Evolutionary conservation across 2,329 filamentous ascomycete species (phyloP), one percentile per base, ranked within the genome.

Genomic region (Cadophora luteo-olivacea): DNA sequence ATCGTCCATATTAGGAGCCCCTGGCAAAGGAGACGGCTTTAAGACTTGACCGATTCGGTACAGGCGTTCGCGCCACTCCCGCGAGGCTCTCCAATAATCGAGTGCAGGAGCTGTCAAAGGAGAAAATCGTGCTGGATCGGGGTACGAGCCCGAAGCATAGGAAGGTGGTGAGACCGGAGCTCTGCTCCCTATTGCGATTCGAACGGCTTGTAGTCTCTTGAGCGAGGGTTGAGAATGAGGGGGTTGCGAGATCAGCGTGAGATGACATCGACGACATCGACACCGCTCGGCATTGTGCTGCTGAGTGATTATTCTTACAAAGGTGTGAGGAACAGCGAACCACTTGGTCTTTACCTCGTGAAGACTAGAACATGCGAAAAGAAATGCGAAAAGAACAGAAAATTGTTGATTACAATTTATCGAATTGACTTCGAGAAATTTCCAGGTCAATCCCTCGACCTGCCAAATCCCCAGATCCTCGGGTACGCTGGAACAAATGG

Each of bases 1-100:
- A 64, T 64, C n/a, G 49, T 29, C n/a, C n/a, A 45, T 29, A 52
- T 38, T 22, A 2, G 61, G 45, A 16, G 51, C 32, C 51, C 32
- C 61, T 64, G 61, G 55, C 33, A 52, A 55, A 48, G 41, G 49
- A 54, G 5, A 64, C 54, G 61, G 61, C 49, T 32, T 29, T 32
- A 25, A 64, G 29, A 12, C 49, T 51, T 52, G 32, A 51, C 61
- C 25, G 19, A 22, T 33, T 54, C n/a, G 14, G 48, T 22, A 19
- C 5, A 58, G 55, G 55, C 32, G 33, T 58, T 16, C 32, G 38
- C 61, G 41, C 61, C 48, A 54, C 61, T 51, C 4, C 61, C 38
- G 61, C 52, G 22, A 55, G 29, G 45, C 25, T 61, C 24, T 61
- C 58, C 58, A 49, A 61, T 49, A 24, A 61, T 48, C 38, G 58